Evolutionary conservation across 345 rosid genomes (phyloP).

Genomic region (Eucalyptus urophylla): DNA sequence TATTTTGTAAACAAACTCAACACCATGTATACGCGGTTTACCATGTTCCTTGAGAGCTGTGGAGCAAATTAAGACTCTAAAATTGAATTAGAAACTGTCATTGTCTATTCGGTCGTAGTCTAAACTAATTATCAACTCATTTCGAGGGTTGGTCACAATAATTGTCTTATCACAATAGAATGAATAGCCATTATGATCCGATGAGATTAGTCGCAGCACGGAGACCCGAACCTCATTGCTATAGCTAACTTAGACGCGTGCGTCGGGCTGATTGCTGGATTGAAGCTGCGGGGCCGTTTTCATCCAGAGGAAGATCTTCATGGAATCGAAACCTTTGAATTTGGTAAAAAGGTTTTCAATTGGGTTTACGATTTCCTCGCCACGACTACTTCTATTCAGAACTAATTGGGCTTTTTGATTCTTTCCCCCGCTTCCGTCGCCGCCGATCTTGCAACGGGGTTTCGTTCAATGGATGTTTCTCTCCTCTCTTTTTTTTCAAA

Average conservation of each 20-base stretch:
- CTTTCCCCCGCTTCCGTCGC: neutral
- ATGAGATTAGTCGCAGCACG: neutral
- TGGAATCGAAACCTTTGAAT: neutral
- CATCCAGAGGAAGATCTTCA: neutral
- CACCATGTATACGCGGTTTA: neutral
- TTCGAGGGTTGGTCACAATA: neutral
- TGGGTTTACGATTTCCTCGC: neutral
- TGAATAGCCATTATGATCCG: neutral
- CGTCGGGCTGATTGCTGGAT: neutral
- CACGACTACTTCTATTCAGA: neutral
- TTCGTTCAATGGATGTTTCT: neutral
- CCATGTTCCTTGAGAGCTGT: neutral
- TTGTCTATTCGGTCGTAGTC: neutral
- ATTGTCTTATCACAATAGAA: neutral
- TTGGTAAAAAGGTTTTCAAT: neutral
- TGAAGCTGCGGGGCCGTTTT: neutral
- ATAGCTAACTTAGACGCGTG: neutral
- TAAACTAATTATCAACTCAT: neutral
- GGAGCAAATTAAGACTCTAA: neutral
- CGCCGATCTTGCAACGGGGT: neutral
- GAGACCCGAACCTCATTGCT: neutral
- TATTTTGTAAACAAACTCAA: neutral
- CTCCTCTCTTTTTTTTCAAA: neutral
- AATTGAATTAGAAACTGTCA: neutral
- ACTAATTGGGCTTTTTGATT: neutral